phyloP scores from a whole-genome alignment of 1,284 basidiomycete species.

The Peniophora sp. region DNA sequence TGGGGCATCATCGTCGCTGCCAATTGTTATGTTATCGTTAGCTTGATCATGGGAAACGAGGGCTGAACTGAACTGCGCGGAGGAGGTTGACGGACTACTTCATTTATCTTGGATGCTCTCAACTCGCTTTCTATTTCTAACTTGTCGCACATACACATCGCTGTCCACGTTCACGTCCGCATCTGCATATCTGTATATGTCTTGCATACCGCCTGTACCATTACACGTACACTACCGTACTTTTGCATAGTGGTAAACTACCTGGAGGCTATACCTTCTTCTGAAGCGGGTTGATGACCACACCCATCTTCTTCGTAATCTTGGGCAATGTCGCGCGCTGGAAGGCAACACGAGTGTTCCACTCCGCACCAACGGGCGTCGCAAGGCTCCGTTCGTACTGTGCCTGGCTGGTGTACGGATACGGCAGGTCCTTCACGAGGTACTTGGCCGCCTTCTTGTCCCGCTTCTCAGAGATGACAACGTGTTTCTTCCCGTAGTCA shows the following conservation, averaged over 20 bases:
- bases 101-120: not conserved
- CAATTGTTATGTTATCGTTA: constrained; percentile 61
- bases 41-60: constrained; percentile 29
- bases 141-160: not conserved
- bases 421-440: constrained; percentile 83
- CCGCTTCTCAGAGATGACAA: constrained; percentile 91
- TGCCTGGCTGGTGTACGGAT: constrained; percentile 67
- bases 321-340: constrained; percentile 79
- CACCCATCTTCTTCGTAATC: constrained; percentile 83
- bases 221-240: not conserved
- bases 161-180: not conserved
- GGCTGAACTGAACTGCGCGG: not conserved
- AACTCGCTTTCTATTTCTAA: not conserved
- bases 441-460: constrained; percentile 93
- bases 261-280: constrained; percentile 41
- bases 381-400: constrained; percentile 53
- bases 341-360: constrained; percentile 89
- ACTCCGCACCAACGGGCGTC: constrained; percentile 69
- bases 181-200: not conserved
- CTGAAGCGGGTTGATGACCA: constrained; percentile 62
- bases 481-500: constrained; percentile 78
- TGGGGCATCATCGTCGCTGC: constrained; percentile 65
- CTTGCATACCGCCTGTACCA: not conserved
- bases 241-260: not conserved
- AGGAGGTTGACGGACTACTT: too few species aligned